phyloP scores from a whole-genome alignment of 768 basidiomycete species.

The Mycena leptocephala region DNA sequence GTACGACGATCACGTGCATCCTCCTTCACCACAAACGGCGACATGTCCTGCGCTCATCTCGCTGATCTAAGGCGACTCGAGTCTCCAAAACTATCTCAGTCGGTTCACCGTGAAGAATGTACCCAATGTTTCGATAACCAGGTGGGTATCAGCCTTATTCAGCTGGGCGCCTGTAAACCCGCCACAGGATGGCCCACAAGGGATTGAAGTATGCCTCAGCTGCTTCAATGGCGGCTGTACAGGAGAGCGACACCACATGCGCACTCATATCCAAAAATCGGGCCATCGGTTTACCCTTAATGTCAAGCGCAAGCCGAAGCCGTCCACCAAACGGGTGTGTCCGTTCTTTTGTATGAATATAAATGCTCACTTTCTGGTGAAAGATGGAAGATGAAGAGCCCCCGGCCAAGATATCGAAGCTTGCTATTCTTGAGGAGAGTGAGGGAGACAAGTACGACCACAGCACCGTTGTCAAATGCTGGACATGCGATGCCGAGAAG shows the following conservation, averaged over 20 bases:
- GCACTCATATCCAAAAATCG: slow-evolving; percentile 79
- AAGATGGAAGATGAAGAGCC: slow-evolving; percentile 87
- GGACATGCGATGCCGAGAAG: slow-evolving; percentile 73
- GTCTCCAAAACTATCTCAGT: slow-evolving; percentile 76
- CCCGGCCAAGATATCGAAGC: slow-evolving; percentile 90
- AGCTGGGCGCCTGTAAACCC: slow-evolving; percentile 6
- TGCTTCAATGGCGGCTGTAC: slow-evolving; percentile 98
- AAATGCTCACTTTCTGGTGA: not conserved
- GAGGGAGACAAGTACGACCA: slow-evolving; percentile 93
- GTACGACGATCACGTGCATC: slow-evolving; percentile 4
- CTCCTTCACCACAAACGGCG: not conserved
- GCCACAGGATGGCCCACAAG: slow-evolving; percentile 77
- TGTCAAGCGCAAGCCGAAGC: slow-evolving; percentile 81
- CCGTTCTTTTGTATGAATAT: not conserved
- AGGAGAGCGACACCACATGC: slow-evolving; percentile 78
- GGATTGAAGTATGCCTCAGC: slow-evolving; percentile 90
- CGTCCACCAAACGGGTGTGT: slow-evolving; percentile 76
- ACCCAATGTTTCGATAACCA: slow-evolving; percentile 98
- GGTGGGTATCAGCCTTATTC: slow-evolving; percentile 56
- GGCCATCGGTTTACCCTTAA: slow-evolving; percentile 88
- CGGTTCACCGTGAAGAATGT: slow-evolving; percentile 93
- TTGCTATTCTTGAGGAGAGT: slow-evolving; percentile 89
- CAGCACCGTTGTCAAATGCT: slow-evolving; percentile 79
- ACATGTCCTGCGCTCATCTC: slow-evolving; percentile 71
- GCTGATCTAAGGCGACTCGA: slow-evolving; percentile 63